phyloP scores from a whole-genome alignment of 768 basidiomycete species.

The Serpula lacrymans region DNA sequence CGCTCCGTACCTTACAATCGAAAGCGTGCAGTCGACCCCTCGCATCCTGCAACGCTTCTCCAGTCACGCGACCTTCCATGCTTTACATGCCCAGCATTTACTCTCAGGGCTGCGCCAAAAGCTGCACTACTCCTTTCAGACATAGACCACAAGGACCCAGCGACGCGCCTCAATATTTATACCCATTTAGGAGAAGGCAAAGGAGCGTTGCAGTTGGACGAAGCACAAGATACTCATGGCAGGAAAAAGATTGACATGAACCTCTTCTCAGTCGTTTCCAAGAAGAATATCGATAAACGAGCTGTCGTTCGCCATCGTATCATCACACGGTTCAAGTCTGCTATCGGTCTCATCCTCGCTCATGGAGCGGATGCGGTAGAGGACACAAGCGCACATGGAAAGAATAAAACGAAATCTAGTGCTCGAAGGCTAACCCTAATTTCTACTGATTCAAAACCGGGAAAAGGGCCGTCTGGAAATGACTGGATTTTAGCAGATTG shows the following conservation, averaged over 20 bases:
- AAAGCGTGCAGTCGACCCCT: constrained; percentile 10
- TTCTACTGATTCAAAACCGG: no score
- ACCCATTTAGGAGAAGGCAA: no score
- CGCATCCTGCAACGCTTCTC: constrained; percentile 16
- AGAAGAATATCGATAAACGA: constrained; percentile 22
- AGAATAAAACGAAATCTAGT: no score
- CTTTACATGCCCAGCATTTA: constrained; percentile 16
- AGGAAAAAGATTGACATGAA: no score
- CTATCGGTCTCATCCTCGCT: constrained; percentile 18
- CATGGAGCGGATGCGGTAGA: no score
- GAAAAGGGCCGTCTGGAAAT: no score
- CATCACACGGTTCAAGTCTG: constrained; percentile 17
- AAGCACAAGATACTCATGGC: no score
- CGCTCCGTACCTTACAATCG: constrained; percentile 10
- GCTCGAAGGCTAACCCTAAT: no score
- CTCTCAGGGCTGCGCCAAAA: constrained; percentile 21
- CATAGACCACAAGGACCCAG: no score
- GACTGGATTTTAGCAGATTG: constrained; percentile 15
- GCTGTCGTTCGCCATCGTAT: constrained; percentile 17
- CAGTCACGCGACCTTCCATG: constrained; percentile 11
- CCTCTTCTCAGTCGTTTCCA: constrained; percentile 17
- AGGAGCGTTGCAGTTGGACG: constrained; percentile 9
- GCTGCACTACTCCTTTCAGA: constrained; percentile 11
- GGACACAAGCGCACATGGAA: no score
- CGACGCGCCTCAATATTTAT: no score